These are phyloP conservation scores for Megacollybia marginata DNA, from an alignment of 768 basidiomycete genomes.

Conservation along the genomic window DNA sequence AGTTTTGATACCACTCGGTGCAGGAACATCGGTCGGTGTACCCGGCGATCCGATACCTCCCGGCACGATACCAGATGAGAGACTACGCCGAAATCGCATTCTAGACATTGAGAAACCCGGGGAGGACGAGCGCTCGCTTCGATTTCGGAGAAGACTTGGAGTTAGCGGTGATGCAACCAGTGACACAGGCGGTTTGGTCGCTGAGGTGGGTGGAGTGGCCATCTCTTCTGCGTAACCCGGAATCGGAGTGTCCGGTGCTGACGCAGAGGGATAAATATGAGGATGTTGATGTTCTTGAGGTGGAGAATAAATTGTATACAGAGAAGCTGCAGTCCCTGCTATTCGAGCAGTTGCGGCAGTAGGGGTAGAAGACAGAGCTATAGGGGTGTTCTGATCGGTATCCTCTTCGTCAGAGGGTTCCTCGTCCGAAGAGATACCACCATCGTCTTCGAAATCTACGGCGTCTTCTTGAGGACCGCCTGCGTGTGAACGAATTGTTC, in stretches of 20 bases:
- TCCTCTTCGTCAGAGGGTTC: slow-evolving; percentile 26
- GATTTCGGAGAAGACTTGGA: not conserved
- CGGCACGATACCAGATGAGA: not conserved
- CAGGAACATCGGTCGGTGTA: not conserved
- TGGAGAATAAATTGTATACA: slow-evolving; percentile 17
- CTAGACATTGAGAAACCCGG: not conserved
- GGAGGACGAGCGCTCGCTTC: too few relatives aligned
- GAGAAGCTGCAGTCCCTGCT: slow-evolving; percentile 14
- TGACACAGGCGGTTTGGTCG: not conserved
- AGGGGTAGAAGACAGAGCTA: slow-evolving; percentile 1
- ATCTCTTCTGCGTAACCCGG: not conserved
- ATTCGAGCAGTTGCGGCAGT: not conserved
- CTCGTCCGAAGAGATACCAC: slow-evolving; percentile 49
- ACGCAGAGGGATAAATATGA: slow-evolving; percentile 7
- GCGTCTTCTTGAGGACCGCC: slow-evolving; percentile 18
- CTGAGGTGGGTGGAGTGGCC: not conserved
- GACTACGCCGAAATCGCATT: not conserved
- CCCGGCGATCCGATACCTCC: not conserved
- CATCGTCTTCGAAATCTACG: slow-evolving; percentile 68
- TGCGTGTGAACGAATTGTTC: slow-evolving; percentile 61
- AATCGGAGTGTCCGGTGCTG: not conserved
- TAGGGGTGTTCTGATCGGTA: slow-evolving; percentile 1
- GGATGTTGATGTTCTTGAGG: slow-evolving; percentile 14
- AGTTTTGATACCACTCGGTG: not conserved
- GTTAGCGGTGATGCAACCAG: not conserved